Evolutionary conservation across 768 basidiomycete genomes (phyloP).

Genomic region (Leccinum boreale): DNA sequence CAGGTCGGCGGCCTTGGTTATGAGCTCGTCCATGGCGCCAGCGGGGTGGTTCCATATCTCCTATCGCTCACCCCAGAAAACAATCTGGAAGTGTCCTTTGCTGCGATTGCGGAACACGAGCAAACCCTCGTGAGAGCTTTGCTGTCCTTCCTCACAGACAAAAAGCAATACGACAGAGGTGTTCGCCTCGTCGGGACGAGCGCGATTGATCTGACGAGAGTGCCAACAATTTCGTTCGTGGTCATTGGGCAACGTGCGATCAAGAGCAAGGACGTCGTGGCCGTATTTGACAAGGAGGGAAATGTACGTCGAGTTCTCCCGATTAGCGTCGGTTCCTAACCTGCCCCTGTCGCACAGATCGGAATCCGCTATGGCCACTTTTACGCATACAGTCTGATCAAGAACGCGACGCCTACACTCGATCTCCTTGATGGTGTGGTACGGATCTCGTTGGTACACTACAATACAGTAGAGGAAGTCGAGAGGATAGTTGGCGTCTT

Average conservation of each 20-base stretch:
- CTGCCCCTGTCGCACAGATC: conserved; percentile 40
- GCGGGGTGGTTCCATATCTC: conserved; percentile 62
- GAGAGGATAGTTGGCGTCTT: conserved; percentile 54
- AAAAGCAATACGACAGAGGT: conserved; percentile 50
- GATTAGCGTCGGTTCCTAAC: not conserved
- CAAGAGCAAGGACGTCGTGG: conserved; percentile 61
- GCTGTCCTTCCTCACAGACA: conserved; percentile 51
- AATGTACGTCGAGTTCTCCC: conserved; percentile 43
- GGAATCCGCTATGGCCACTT: conserved; percentile 80
- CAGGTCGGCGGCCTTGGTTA: conserved; percentile 75
- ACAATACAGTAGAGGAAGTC: conserved; percentile 74
- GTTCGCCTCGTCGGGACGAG: conserved; percentile 68
- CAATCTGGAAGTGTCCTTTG: conserved; percentile 49
- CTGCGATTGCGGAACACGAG: conserved; percentile 60
- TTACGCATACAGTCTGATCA: conserved; percentile 66
- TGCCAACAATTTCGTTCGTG: conserved; percentile 72
- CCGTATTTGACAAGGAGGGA: conserved; percentile 59
- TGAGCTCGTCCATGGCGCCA: conserved; percentile 61
- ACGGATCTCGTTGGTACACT: conserved; percentile 74
- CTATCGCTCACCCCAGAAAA: conserved; percentile 51
- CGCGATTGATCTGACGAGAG: conserved; percentile 38
- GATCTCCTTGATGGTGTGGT: conserved; percentile 66
- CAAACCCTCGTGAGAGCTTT: conserved; percentile 52
- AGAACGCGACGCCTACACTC: conserved; percentile 50
- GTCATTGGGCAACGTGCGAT: conserved; percentile 56